Conservation (phyloP, 306 rosid species). For the Pterocarpus santalinus region DNA sequence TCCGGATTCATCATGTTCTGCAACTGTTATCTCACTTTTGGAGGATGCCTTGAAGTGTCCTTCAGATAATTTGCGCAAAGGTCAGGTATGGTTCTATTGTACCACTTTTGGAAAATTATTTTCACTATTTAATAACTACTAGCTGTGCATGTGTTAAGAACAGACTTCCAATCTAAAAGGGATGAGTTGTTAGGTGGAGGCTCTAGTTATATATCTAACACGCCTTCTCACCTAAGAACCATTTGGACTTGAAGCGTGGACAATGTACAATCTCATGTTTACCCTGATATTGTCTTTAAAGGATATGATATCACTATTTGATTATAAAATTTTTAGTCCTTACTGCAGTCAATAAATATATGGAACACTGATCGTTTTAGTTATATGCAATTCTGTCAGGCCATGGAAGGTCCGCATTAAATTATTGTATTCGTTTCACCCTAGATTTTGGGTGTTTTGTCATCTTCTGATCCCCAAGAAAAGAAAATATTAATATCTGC, state of each 20-base stretch:
- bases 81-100: constrained; percentile 78
- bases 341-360: neutral
- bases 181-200: constrained; percentile 9
- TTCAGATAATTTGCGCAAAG: constrained; percentile 95
- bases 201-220: constrained; percentile 14
- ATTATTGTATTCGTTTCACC: neutral
- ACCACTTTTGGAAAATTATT: constrained; percentile 14
- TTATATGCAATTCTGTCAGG: neutral
- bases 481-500: too few species aligned
- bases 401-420: neutral
- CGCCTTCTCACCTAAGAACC: neutral
- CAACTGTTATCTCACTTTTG: constrained; percentile 81
- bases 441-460: neutral
- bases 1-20: constrained; percentile 77
- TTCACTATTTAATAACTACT: constrained; percentile 18
- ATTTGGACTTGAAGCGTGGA: neutral
- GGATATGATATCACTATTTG: neutral
- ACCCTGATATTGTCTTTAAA: neutral
- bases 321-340: neutral
- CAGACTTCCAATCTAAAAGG: neutral
- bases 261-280: neutral
- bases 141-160: neutral
- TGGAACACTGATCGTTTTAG: neutral
- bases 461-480: neutral
- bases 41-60: constrained; percentile 97